Evolutionary conservation across 2,329 filamentous ascomycete species (phyloP).

Genomic region (Uncinocarpus reesii): DNA sequence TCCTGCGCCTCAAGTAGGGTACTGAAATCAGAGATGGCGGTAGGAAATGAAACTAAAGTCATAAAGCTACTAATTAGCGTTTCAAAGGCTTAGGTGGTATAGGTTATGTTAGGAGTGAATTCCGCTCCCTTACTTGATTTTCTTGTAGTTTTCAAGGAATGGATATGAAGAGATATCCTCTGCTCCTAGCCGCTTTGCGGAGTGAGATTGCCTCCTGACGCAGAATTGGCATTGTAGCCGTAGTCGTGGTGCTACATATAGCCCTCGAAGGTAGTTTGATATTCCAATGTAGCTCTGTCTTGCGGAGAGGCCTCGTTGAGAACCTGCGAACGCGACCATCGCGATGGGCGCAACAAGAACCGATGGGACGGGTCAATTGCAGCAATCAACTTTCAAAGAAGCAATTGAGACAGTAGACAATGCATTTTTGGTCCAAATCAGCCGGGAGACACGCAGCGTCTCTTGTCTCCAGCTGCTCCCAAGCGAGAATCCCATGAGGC

Average conservation of each 20-base stretch:
- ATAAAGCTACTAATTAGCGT: not conserved
- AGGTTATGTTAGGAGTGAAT: not conserved
- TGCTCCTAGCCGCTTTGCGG: constrained; percentile 17
- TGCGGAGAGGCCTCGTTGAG: constrained; percentile 14
- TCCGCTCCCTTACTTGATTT: constrained; percentile 31
- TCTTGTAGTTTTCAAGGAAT: constrained; percentile 37
- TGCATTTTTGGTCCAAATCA: not conserved
- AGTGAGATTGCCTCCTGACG: constrained; percentile 7
- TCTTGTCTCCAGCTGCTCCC: not conserved
- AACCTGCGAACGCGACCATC: constrained; percentile 18
- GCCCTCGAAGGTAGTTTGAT: constrained; percentile 28
- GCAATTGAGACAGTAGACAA: not conserved
- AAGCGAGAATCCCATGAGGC: not conserved
- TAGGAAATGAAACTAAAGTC: constrained; percentile 38
- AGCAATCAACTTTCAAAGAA: not conserved
- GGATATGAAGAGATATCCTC: constrained; percentile 14
- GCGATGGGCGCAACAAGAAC: constrained; percentile 11
- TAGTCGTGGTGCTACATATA: constrained; percentile 3
- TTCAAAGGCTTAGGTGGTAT: not conserved
- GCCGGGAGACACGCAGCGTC: not conserved
- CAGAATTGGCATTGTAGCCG: constrained; percentile 8
- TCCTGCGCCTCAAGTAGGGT: constrained; percentile 26
- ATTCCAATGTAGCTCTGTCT: constrained; percentile 31
- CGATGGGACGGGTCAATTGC: not conserved
- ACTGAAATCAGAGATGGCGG: constrained; percentile 35